A percentile compares a stretch with the other conserved stretches of the same genome.
These are phyloP conservation scores for Simplicillium aogashimaense DNA, from an alignment of 2,329 filamentous ascomycete genomes.

Conservation along the genomic window DNA sequence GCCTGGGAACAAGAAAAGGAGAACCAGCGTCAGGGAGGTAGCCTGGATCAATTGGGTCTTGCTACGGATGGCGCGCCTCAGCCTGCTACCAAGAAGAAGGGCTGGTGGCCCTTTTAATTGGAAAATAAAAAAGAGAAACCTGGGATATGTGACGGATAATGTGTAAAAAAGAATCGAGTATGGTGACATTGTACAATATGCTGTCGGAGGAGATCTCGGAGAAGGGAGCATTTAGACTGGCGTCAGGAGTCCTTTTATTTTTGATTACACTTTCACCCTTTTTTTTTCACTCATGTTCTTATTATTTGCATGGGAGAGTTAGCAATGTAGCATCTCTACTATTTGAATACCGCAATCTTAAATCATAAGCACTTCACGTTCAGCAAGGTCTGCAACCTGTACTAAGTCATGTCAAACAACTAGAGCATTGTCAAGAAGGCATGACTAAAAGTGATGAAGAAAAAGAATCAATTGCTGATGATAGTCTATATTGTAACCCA, in stretches of 20 bases:
- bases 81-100: slow-evolving; percentile 29
- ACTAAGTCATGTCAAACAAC: no score
- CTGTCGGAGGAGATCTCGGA: background rate
- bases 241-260: slow-evolving; percentile 7
- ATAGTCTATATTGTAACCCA: no score
- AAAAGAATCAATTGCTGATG: no score
- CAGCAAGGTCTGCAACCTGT: no score
- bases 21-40: slow-evolving; percentile 39
- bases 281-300: slow-evolving; percentile 2
- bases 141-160: background rate
- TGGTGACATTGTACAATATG: background rate
- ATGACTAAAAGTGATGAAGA: no score
- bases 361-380: no score
- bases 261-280: background rate
- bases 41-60: slow-evolving; percentile 38
- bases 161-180: no score
- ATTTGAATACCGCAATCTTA: background rate
- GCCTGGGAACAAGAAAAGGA: slow-evolving; percentile 40
- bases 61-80: slow-evolving; percentile 16
- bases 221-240: slow-evolving; percentile 10
- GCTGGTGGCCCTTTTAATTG: slow-evolving; percentile 33
- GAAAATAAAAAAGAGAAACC: slow-evolving; percentile 9
- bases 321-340: slow-evolving; percentile 3
- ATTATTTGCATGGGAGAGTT: no score
- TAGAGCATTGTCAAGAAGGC: no score